A percentile compares a stretch with the other conserved stretches of the same genome.
Conservation (phyloP, 1,284 basidiomycete genomes). For the Malassezia psittaci region DNA sequence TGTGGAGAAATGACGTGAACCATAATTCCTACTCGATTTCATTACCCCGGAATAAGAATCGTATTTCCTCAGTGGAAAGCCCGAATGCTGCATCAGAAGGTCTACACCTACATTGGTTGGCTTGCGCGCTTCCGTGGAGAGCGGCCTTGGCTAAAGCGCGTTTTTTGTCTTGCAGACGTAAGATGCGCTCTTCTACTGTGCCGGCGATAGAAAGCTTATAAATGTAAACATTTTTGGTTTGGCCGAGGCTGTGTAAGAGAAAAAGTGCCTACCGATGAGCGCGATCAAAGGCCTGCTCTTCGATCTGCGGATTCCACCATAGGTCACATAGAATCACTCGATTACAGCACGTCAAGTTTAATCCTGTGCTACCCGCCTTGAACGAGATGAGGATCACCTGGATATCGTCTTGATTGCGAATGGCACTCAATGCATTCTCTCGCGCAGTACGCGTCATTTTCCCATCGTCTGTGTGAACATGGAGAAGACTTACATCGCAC, state of each 20-base stretch:
- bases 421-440: slow-evolving; percentile 62
- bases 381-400: slow-evolving; percentile 84
- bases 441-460: slow-evolving; percentile 68
- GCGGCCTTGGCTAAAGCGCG: slow-evolving; percentile 72
- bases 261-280: slow-evolving; percentile 53
- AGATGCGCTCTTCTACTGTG: slow-evolving; percentile 81
- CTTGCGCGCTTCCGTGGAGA: slow-evolving; percentile 57
- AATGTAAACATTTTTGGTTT: slow-evolving; percentile 74
- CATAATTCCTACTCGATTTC: background rate
- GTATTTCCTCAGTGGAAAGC: background rate
- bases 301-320: slow-evolving; percentile 62
- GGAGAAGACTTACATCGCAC: slow-evolving; percentile 64
- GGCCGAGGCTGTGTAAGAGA: slow-evolving; percentile 59
- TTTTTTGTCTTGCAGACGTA: slow-evolving; percentile 64
- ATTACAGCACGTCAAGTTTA: slow-evolving; percentile 88
- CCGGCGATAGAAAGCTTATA: slow-evolving; percentile 81
- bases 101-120: too few relatives aligned
- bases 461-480: slow-evolving; percentile 62
- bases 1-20: too few relatives aligned
- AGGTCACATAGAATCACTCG: slow-evolving; percentile 83
- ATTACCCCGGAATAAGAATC: slow-evolving; percentile 1
- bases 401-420: slow-evolving; percentile 57
- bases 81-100: background rate
- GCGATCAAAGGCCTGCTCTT: slow-evolving; percentile 86
- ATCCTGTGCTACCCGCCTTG: slow-evolving; percentile 86